Evolutionary conservation across 2,329 filamentous ascomycete genomes (phyloP).

Genomic region (Claviceps sp.): DNA sequence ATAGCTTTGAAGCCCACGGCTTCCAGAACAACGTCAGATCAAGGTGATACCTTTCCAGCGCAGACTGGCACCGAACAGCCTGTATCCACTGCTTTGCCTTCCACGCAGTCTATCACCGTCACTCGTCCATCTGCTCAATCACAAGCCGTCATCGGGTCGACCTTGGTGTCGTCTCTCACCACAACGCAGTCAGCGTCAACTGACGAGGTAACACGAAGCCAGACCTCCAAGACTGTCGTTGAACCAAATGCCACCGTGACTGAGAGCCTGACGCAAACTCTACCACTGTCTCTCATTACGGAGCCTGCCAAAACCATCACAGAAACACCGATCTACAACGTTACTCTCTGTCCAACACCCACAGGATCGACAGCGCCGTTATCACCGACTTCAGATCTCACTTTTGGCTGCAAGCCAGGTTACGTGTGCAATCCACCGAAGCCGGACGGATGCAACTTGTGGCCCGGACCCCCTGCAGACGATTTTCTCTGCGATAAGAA

Average conservation of each 20-base stretch:
- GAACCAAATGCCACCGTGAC: conserved; percentile 15
- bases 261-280: conserved; percentile 17
- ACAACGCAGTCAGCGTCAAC: conserved; percentile 5
- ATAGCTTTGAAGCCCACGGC: conserved; percentile 5
- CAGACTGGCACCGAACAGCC: conserved; percentile 2
- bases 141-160: conserved; percentile 7
- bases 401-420: conserved; percentile 41
- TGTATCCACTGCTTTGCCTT: conserved; percentile 12
- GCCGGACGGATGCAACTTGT: conserved; percentile 37
- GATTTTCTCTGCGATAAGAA: conserved; percentile 32
- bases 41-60: conserved; percentile 8
- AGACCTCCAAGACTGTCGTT: conserved; percentile 19
- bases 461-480: conserved; percentile 29
- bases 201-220: conserved; percentile 7
- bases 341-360: conserved; percentile 31
- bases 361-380: conserved; percentile 22
- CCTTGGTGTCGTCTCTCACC: conserved; percentile 5
- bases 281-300: conserved; percentile 15
- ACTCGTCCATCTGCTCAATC: conserved; percentile 14
- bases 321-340: conserved; percentile 14
- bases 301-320: conserved; percentile 16
- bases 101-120: conserved; percentile 13
- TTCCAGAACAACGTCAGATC: conserved; percentile 1
- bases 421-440: conserved; percentile 39
- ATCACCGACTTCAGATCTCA: conserved; percentile 25